Evolutionary conservation across 202 grass and related monocot genomes (phyloP).

Genomic region (Setaria italica): DNA sequence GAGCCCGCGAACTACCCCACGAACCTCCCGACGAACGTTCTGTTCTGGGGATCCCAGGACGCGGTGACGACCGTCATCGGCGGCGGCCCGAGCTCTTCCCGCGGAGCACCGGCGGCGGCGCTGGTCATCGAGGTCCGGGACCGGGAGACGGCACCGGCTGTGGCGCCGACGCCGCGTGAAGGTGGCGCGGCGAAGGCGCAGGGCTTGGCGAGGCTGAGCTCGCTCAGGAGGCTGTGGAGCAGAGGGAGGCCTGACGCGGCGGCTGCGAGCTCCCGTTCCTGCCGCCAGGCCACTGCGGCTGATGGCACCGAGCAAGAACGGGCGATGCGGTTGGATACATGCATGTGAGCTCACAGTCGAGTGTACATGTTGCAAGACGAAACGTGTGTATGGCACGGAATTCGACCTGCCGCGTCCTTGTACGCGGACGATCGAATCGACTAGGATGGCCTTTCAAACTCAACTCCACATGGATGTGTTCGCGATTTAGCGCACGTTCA

Average conservation of each 20-base stretch:
- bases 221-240: slow-evolving; percentile 49
- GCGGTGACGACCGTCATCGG: background rate
- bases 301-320: background rate
- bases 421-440: no score
- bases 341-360: background rate
- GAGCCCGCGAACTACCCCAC: slow-evolving; percentile 39
- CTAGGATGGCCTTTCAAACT: no score
- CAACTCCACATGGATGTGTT: no score
- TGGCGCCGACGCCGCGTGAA: background rate
- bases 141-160: background rate
- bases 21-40: slow-evolving; percentile 36
- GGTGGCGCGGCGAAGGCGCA: slow-evolving; percentile 1
- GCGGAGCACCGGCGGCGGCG: background rate
- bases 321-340: background rate
- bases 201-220: slow-evolving; percentile 38
- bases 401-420: background rate
- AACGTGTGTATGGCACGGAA: background rate
- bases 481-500: no score
- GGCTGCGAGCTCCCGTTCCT: background rate
- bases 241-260: slow-evolving; percentile 32
- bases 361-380: background rate
- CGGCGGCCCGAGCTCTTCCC: background rate
- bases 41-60: slow-evolving; percentile 51
- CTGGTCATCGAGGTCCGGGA: slow-evolving; percentile 41
- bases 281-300: background rate